phyloP scores from a whole-genome alignment of 805 yeast genomes.

The Starmerella ratchasimensis region DNA sequence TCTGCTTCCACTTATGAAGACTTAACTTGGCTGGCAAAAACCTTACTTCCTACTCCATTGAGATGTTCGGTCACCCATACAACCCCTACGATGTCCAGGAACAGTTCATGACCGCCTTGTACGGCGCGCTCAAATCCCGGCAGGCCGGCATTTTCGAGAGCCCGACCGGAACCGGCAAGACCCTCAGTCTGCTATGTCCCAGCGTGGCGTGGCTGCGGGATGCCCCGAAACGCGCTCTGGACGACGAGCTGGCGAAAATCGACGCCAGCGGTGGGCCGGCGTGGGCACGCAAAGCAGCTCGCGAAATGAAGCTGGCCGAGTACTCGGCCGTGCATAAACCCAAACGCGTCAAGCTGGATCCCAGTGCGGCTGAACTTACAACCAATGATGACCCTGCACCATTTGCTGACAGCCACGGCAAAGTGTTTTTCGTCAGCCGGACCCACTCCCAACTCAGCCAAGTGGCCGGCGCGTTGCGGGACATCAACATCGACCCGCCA shows the following conservation, averaged over 20 bases:
- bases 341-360: not conserved
- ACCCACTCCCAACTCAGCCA: constrained; percentile 84
- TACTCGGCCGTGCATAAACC: constrained; percentile 1
- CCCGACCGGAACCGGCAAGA: constrained; percentile 90
- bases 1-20: too few species aligned
- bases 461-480: constrained; percentile 54
- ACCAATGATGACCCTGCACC: constrained; percentile 5
- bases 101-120: constrained; percentile 63
- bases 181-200: constrained; percentile 73
- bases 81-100: constrained; percentile 67
- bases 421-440: constrained; percentile 63
- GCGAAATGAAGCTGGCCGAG: constrained; percentile 17
- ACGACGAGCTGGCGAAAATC: constrained; percentile 14
- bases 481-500: constrained; percentile 51
- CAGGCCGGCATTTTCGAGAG: constrained; percentile 77
- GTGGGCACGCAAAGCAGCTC: constrained; percentile 43
- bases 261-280: constrained; percentile 49
- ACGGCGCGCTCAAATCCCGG: constrained; percentile 37
- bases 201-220: constrained; percentile 70
- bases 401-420: constrained; percentile 27
- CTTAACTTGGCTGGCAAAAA: too few species aligned
- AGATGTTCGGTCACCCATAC: constrained; percentile 57
- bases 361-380: not conserved
- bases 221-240: constrained; percentile 17
- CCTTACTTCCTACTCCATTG: too few species aligned